phyloP scores from a whole-genome alignment of 345 rosid genomes.

The Diplotaxis tenuifolia region DNA sequence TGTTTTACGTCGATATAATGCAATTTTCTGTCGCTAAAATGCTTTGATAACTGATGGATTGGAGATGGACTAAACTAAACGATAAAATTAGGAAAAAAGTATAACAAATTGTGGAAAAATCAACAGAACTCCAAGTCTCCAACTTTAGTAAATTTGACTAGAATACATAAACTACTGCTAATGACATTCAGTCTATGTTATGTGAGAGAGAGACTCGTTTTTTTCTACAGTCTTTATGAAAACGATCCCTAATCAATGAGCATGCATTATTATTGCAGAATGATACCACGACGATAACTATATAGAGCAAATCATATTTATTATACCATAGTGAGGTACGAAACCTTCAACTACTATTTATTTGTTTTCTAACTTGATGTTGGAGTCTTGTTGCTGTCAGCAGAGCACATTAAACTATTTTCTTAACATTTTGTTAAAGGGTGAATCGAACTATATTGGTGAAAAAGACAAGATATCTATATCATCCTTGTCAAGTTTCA shows the following conservation, averaged over 20 bases:
- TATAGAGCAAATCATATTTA: no score
- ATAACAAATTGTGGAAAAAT: background rate
- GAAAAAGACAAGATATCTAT: no score
- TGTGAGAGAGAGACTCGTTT: background rate
- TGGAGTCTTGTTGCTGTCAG: no score
- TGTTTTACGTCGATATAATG: background rate
- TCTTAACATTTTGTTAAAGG: no score
- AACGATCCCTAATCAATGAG: background rate
- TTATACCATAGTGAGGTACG: no score
- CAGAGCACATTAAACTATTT: no score
- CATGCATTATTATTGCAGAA: background rate
- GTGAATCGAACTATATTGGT: no score
- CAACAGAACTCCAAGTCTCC: background rate
- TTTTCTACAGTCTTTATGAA: background rate
- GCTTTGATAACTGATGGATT: background rate
- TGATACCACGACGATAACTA: background rate
- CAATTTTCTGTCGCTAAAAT: background rate
- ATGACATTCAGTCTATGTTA: background rate
- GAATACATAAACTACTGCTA: background rate
- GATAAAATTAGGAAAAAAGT: no score
- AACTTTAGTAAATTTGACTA: background rate
- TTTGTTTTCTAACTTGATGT: no score
- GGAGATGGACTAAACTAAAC: background rate
- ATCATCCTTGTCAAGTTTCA: no score
- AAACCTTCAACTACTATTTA: no score